These are phyloP conservation scores for Aureobasidium sp. DNA, from an alignment of 2,329 filamentous ascomycete genomes.

Conservation along the genomic window DNA sequence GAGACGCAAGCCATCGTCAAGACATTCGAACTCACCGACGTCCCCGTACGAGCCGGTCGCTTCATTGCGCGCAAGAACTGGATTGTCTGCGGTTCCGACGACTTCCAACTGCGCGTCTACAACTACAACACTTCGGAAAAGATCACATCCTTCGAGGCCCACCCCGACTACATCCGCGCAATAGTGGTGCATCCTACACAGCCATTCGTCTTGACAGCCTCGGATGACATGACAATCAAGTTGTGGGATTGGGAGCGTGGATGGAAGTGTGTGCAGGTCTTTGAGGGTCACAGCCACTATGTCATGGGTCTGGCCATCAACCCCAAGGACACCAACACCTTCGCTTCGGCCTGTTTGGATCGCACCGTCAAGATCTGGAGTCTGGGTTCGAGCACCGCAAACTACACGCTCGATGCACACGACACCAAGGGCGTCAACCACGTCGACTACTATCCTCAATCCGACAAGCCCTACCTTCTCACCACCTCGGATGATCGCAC, in stretches of 20 bases:
- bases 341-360: slow-evolving; percentile 78
- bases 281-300: slow-evolving; percentile 93
- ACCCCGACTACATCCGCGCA: slow-evolving; percentile 96
- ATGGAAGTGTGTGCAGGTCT: slow-evolving; percentile 96
- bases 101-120: slow-evolving; percentile 84
- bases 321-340: slow-evolving; percentile 72
- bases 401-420: slow-evolving; percentile 94
- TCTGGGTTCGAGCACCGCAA: slow-evolving; percentile 84
- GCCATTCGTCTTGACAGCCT: slow-evolving; percentile 91
- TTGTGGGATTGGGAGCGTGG: slow-evolving; percentile 98
- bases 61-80: slow-evolving; percentile 98
- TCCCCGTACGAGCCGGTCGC: slow-evolving; percentile 90
- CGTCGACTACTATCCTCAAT: slow-evolving; percentile 75
- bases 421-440: slow-evolving; percentile 98
- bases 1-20: slow-evolving; percentile 90
- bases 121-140: slow-evolving; percentile 99
- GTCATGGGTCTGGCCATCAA: slow-evolving; percentile 97
- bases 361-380: slow-evolving; percentile 98
- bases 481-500: slow-evolving; percentile 95
- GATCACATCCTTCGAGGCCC: slow-evolving; percentile 93
- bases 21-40: slow-evolving; percentile 97
- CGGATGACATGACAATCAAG: slow-evolving; percentile 98
- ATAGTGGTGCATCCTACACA: slow-evolving; percentile 94
- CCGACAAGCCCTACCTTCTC: slow-evolving; percentile 75
- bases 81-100: slow-evolving; percentile 68